Evolutionary conservation across 352 stramenopile genomes (phyloP), one percentile per base, ranked within the genome.

Genomic region (Globisporangium middletonii): DNA sequence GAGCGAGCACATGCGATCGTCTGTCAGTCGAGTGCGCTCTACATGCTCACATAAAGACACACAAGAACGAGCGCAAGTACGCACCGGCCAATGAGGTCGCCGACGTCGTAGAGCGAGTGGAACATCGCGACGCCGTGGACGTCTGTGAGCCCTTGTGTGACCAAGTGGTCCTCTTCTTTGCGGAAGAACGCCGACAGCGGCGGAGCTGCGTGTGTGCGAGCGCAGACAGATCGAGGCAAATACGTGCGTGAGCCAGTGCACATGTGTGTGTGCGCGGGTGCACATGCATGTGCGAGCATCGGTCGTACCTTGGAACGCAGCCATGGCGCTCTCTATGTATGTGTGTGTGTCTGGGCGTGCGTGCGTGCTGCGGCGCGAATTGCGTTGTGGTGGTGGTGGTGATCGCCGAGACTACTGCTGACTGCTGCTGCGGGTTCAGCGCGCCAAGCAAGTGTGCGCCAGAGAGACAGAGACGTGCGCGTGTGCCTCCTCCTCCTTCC

Each of bases 151-250:
- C 85, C 83, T 59, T 93, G 83, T 19, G 85, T 95, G 26, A 95
- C 85, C 15, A 93, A 61, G 23, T 79, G 72, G 57, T 92, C 79
- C 59, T 95, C 83, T 57, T 95, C 83, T 63, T 92, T 89, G 52
- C 83, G 83, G 75, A 95, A 95, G 57, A 95, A 95, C 44, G 82
- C 83, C 30, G 85, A 95, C 51, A 95, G 78, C 59, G 81, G 84
- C 23, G 84, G 83, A 72, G 81, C 81, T 91, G 47, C 27, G 45
- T 2, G 16, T 30, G 12, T 16, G n/a, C 26, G 23, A 23, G 23
- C 23, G 23, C 23, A 35, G 3, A 53, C 5, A 45, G 15, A 18
- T 11, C 27, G n/a, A 45, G 35, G 69, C 48, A 67, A 4, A 49
- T 33, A 18, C 0, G 11, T 41, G 4, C 35, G 30, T 35, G 37